Evolutionary conservation across 2,329 filamentous ascomycete species (phyloP), one percentile per base, ranked within the genome.

Genomic region (Epichloe baconii): DNA sequence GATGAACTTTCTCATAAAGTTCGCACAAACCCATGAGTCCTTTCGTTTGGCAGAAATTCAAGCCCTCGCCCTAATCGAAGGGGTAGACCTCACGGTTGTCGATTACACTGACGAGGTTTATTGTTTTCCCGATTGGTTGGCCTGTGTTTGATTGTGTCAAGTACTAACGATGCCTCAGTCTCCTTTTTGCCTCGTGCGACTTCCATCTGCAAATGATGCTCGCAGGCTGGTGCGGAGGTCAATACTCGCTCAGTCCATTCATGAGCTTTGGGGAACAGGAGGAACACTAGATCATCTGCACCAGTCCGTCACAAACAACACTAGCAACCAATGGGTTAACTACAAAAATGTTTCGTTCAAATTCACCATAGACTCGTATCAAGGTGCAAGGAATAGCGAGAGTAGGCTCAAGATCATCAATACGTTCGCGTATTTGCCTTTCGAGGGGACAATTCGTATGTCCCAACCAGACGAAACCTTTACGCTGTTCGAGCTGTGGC

Each of bases 1-100:
- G 23, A 82, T 83, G 80, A 80, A 94, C 55, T 97, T 87, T 63
- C 77, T 98, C 54, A 82, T 98, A 56, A 86, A 91, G 60, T 89
- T 97, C 64, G 85, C 84, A 44, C 93, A 97, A 68, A 75, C 79
- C 53, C 90, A 97, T 66, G 88, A 96, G 71, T 85, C 80, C n/a
- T 98, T 98, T 65, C 85, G 91, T 40, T 74, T 82, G 51, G 80
- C 90, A 3, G 93, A 98, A 67, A 78, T 95, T 14, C 73, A 91
- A 61, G 83, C 93, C 23, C 73, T 98, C 19, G 89, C 88, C 4
- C 71, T 80, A 10, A 65, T 91, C 5, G 78, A 82, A 51, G 75
- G 75, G 10, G 71, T 93, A 37, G 68, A 83, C 23, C 64, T 96
- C 49, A 76, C 86, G 57, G 76, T 96, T 54, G 59, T 91, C n/a